Evolutionary conservation across 768 basidiomycete species (phyloP).

Genomic region (Xerocomus spinulosus): DNA sequence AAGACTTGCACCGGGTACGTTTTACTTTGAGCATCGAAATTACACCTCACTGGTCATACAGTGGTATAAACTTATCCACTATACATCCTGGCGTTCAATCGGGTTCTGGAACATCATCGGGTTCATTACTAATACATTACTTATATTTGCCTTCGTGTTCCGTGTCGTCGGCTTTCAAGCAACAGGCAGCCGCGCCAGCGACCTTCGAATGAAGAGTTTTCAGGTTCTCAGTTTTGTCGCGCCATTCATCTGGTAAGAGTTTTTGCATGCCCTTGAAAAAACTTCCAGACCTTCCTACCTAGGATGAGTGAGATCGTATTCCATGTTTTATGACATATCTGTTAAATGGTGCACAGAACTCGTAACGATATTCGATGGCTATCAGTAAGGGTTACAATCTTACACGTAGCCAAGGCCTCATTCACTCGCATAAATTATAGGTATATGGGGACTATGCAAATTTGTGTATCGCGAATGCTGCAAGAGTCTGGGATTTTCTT

Average conservation of each 20-base stretch:
- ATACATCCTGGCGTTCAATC: slow-evolving; percentile 78
- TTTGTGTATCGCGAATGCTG: slow-evolving; percentile 89
- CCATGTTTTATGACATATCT: not conserved
- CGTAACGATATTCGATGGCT: slow-evolving; percentile 76
- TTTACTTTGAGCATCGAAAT: not conserved
- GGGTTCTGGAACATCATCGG: slow-evolving; percentile 74
- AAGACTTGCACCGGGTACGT: slow-evolving; percentile 26
- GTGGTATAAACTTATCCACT: slow-evolving; percentile 67
- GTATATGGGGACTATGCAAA: slow-evolving; percentile 90
- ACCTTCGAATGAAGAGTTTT: slow-evolving; percentile 65
- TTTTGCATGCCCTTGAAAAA: not conserved
- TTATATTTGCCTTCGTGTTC: slow-evolving; percentile 69
- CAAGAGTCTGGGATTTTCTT: slow-evolving; percentile 92
- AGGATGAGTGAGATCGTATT: slow-evolving; percentile 72
- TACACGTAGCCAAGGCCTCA: not conserved
- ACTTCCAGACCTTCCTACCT: slow-evolving; percentile 1
- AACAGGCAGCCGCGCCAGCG: slow-evolving; percentile 31
- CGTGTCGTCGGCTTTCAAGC: slow-evolving; percentile 55
- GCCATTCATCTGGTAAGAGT: slow-evolving; percentile 77
- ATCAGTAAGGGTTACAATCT: slow-evolving; percentile 47
- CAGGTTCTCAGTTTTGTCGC: slow-evolving; percentile 85
- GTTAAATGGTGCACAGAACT: slow-evolving; percentile 45
- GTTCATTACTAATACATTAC: slow-evolving; percentile 66
- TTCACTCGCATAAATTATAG: slow-evolving; percentile 31
- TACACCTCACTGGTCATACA: slow-evolving; percentile 25